Conservation (phyloP, 768 basidiomycete species). For the Royoungia palumana region DNA sequence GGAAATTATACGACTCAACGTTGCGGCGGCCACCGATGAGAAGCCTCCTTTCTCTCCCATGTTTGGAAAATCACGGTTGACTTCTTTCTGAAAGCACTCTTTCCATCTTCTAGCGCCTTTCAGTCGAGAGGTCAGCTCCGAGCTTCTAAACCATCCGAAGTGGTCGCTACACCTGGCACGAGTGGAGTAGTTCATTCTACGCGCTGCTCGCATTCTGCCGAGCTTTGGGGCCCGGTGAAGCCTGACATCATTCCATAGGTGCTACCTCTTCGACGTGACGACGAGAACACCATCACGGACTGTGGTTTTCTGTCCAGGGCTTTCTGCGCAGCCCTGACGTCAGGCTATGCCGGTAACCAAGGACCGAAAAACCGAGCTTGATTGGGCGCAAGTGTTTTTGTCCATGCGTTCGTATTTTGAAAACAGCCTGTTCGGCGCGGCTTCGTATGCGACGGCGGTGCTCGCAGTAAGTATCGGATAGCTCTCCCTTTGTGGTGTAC, state of each 20-base stretch:
- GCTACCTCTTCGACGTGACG: conserved; percentile 15
- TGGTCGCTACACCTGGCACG: conserved; percentile 5
- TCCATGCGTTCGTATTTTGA: no score
- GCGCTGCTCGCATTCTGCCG: conserved; percentile 9
- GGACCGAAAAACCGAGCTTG: background rate
- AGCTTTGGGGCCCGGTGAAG: conserved; percentile 10
- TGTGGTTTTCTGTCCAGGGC: conserved; percentile 11
- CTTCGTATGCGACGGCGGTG: background rate
- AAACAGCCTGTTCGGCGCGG: no score
- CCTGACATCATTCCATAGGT: conserved; percentile 25
- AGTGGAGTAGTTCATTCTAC: conserved; percentile 17
- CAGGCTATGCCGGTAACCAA: conserved; percentile 10
- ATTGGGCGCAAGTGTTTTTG: background rate
- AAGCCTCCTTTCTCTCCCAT: conserved; percentile 8
- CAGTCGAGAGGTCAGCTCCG: background rate
- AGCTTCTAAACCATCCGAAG: conserved; percentile 13
- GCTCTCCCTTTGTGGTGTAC: no score
- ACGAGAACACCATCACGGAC: background rate
- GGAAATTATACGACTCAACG: conserved; percentile 23
- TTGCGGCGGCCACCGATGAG: conserved; percentile 10
- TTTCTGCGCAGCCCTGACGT: conserved; percentile 27
- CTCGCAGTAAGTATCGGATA: background rate
- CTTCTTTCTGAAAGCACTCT: conserved; percentile 9
- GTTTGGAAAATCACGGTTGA: background rate
- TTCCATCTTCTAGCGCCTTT: conserved; percentile 11